Conservation (phyloP, 2,329 filamentous ascomycete species). For the Rhinocladiella mackenziei region DNA sequence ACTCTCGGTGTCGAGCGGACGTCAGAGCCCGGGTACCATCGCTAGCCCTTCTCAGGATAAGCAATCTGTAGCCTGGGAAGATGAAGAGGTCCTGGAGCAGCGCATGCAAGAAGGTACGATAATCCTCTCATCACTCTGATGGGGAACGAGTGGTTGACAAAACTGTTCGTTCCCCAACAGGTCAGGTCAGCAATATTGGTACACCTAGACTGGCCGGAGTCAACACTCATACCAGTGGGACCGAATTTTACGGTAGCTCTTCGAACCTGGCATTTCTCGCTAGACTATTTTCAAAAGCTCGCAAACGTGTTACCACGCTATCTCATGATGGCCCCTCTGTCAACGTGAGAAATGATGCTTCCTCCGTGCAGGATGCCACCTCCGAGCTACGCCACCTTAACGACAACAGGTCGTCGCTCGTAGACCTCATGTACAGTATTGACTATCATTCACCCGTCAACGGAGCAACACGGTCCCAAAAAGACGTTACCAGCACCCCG, state of each 20-base stretch:
- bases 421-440: constrained; percentile 1
- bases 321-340: not conserved
- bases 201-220: constrained; percentile 26
- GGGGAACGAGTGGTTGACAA: not conserved
- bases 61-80: too few relatives aligned
- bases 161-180: too few relatives aligned
- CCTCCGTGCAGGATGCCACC: not conserved
- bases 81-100: too few relatives aligned
- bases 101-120: too few relatives aligned
- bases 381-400: not conserved
- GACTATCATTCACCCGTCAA: not conserved
- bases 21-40: too few relatives aligned
- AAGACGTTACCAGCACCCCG: too few relatives aligned
- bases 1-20: too few relatives aligned
- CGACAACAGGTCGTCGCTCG: not conserved
- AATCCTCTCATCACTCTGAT: not conserved
- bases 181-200: not conserved
- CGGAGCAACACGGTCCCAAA: too few relatives aligned
- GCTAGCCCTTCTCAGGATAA: too few relatives aligned
- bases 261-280: constrained; percentile 31
- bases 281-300: not conserved
- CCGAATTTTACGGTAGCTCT: constrained; percentile 32
- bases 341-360: not conserved
- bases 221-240: constrained; percentile 32
- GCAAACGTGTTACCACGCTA: not conserved